Evolutionary conservation across 169 alveolate species (phyloP).

Genomic region (Sarcocystis neurona): DNA sequence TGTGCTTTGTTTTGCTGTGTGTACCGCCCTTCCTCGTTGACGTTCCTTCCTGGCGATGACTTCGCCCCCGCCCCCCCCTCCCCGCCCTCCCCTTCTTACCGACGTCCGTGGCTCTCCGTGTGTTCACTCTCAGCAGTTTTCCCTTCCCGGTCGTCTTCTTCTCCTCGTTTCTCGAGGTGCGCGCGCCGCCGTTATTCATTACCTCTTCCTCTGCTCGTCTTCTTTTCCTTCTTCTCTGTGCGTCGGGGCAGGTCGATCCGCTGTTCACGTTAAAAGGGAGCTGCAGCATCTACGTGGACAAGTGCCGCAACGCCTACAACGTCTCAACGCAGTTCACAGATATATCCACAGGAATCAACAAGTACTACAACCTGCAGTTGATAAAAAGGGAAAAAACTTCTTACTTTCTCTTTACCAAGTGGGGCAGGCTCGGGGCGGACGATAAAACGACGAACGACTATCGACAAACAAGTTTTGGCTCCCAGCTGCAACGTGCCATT

Average conservation of each 20-base stretch:
- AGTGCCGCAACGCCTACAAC: slow-evolving; percentile 59
- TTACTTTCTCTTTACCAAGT: slow-evolving; percentile 54
- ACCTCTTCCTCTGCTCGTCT: not conserved
- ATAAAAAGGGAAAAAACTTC: slow-evolving; percentile 44
- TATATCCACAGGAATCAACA: slow-evolving; percentile 65
- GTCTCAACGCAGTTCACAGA: slow-evolving; percentile 62
- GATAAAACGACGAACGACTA: slow-evolving; percentile 59
- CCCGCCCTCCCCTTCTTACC: too few species aligned
- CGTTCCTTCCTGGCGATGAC: too few species aligned
- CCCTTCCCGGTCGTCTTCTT: not conserved
- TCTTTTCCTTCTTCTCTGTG: not conserved
- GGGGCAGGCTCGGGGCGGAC: slow-evolving; percentile 70
- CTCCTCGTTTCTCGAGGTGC: not conserved
- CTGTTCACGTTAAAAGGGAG: slow-evolving; percentile 56
- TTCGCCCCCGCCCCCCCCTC: too few species aligned
- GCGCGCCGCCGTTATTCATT: not conserved
- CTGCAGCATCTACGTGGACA: slow-evolving; percentile 59
- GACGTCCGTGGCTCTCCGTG: not conserved
- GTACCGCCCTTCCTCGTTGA: too few species aligned
- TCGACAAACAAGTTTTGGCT: slow-evolving; percentile 17
- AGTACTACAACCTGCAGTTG: slow-evolving; percentile 63
- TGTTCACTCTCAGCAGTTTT: not conserved
- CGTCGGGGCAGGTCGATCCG: slow-evolving; percentile 68
- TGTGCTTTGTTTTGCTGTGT: too few species aligned
- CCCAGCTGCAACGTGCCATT: not conserved